Percentiles rank a stretch among this genome's conserved stretches.
Evolutionary conservation across 2,329 filamentous ascomycete species (phyloP).

Genomic region (Aspergillus versicolor): DNA sequence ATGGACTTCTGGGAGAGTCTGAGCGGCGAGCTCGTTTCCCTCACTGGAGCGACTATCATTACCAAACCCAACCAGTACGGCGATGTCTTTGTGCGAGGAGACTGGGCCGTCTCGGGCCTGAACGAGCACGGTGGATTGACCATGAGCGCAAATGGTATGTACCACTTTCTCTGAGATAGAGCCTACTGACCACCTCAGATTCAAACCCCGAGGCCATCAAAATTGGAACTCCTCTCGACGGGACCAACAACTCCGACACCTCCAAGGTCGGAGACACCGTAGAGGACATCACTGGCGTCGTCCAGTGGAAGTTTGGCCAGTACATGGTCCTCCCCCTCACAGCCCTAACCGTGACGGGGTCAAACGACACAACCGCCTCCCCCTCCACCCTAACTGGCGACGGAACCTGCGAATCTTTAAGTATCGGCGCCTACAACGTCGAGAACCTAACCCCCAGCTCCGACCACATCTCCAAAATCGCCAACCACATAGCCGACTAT

Average conservation of each 20-base stretch:
- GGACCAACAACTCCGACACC: slow-evolving; percentile 57
- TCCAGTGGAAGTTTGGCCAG: slow-evolving; percentile 66
- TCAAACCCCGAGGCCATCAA: slow-evolving; percentile 69
- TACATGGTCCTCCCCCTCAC: slow-evolving; percentile 68
- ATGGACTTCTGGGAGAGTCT: slow-evolving; percentile 74
- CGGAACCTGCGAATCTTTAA: slow-evolving; percentile 61
- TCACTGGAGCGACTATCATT: slow-evolving; percentile 58
- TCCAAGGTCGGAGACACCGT: slow-evolving; percentile 66
- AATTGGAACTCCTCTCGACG: slow-evolving; percentile 65
- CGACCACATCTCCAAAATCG: slow-evolving; percentile 57
- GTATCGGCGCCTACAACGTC: slow-evolving; percentile 67
- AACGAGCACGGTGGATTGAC: slow-evolving; percentile 67
- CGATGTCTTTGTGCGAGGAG: slow-evolving; percentile 68
- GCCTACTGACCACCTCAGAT: slow-evolving; percentile 39
- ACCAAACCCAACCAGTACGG: slow-evolving; percentile 63
- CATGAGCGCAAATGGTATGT: slow-evolving; percentile 54
- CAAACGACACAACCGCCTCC: slow-evolving; percentile 49
- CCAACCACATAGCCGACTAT: slow-evolving; percentile 64
- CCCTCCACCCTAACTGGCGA: slow-evolving; percentile 50
- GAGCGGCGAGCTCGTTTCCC: slow-evolving; percentile 65
- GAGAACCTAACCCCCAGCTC: slow-evolving; percentile 64
- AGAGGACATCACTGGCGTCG: slow-evolving; percentile 66
- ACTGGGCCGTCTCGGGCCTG: slow-evolving; percentile 62
- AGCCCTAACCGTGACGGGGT: slow-evolving; percentile 50
- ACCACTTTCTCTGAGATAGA: no score